Percentiles rank a stretch among this genome's conserved stretches.
These are phyloP conservation scores for Pseudisothecium myosuroides DNA, from an alignment of 225 moss, liverwort and hornwort species.

Conservation along the genomic window DNA sequence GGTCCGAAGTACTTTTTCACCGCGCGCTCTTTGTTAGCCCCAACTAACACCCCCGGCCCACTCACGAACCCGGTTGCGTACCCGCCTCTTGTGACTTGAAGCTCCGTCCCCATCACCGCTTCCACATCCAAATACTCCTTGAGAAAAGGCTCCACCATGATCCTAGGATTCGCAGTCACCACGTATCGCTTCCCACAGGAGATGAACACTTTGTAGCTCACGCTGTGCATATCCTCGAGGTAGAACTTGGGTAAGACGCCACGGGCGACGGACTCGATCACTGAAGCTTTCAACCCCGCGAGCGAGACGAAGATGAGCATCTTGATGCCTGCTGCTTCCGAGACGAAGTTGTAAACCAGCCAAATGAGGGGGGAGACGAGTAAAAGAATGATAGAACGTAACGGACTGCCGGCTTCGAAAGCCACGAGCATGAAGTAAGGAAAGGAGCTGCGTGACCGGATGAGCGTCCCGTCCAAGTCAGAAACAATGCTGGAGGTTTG, in stretches of 20 bases:
- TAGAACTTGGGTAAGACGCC: slow-evolving; percentile 88
- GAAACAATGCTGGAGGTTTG: slow-evolving; percentile 31
- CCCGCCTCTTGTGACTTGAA: slow-evolving; percentile 34
- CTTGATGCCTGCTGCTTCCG: slow-evolving; percentile 52
- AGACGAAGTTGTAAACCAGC: slow-evolving; percentile 49
- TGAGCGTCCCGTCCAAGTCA: slow-evolving; percentile 62
- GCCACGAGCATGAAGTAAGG: slow-evolving; percentile 81
- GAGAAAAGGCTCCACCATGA: slow-evolving; percentile 80
- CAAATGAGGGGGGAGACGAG: slow-evolving; percentile 45
- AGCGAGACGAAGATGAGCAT: slow-evolving; percentile 64
- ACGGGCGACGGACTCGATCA: slow-evolving; percentile 61
- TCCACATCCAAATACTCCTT: slow-evolving; percentile 63
- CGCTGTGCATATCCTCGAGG: slow-evolving; percentile 70
- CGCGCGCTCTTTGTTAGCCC: slow-evolving; percentile 35
- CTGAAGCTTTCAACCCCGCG: slow-evolving; percentile 45
- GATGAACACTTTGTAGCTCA: slow-evolving; percentile 43
- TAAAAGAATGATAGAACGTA: slow-evolving; percentile 43
- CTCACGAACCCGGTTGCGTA: slow-evolving; percentile 54
- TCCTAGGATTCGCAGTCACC: slow-evolving; percentile 66
- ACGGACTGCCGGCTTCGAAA: slow-evolving; percentile 66
- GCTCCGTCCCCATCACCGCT: slow-evolving; percentile 61
- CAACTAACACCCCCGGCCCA: slow-evolving; percentile 48
- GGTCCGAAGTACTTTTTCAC: slow-evolving; percentile 52
- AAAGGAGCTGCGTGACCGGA: slow-evolving; percentile 57
- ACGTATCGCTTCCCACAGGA: slow-evolving; percentile 61